Conservation (phyloP, 1,284 basidiomycete genomes). For the Cryptococcus sp. region DNA sequence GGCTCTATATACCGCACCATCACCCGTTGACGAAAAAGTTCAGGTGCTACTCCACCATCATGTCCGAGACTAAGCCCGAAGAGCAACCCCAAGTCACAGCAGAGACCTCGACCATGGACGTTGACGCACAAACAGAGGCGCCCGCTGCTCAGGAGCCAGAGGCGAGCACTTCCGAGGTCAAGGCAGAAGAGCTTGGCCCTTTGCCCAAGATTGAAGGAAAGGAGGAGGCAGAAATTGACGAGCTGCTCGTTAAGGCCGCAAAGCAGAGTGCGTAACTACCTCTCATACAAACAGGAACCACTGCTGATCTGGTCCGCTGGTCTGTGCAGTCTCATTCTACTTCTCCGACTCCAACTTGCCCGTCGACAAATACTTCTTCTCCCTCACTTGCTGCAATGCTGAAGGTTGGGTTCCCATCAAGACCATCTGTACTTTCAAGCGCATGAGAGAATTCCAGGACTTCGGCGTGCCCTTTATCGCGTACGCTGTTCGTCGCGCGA, state of each 20-base stretch:
- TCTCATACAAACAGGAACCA: background rate
- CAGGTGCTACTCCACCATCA: constrained; percentile 4
- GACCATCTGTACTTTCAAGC: constrained; percentile 91
- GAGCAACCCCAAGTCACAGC: background rate
- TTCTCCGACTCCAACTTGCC: constrained; percentile 96
- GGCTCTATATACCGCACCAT: no score
- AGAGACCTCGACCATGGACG: constrained; percentile 12
- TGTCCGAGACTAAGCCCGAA: constrained; percentile 27
- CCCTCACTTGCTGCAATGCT: constrained; percentile 67
- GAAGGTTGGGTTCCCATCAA: constrained; percentile 91
- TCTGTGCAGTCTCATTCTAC: constrained; percentile 85
- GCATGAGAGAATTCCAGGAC: constrained; percentile 74
- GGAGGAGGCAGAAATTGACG: constrained; percentile 37
- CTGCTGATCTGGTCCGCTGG: constrained; percentile 1
- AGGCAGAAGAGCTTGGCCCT: constrained; percentile 17
- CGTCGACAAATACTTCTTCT: constrained; percentile 92
- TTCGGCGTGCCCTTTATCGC: constrained; percentile 68
- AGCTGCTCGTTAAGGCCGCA: constrained; percentile 33
- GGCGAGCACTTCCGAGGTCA: background rate
- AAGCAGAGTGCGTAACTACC: constrained; percentile 41
- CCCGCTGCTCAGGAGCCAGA: background rate
- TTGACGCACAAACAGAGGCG: constrained; percentile 7
- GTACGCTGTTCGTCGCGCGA: constrained; percentile 61
- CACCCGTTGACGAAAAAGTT: no score
- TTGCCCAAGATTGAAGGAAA: constrained; percentile 39